These are phyloP conservation scores for Penicillium sp. DNA, from an alignment of 2,329 filamentous ascomycete genomes.

Conservation along the genomic window DNA sequence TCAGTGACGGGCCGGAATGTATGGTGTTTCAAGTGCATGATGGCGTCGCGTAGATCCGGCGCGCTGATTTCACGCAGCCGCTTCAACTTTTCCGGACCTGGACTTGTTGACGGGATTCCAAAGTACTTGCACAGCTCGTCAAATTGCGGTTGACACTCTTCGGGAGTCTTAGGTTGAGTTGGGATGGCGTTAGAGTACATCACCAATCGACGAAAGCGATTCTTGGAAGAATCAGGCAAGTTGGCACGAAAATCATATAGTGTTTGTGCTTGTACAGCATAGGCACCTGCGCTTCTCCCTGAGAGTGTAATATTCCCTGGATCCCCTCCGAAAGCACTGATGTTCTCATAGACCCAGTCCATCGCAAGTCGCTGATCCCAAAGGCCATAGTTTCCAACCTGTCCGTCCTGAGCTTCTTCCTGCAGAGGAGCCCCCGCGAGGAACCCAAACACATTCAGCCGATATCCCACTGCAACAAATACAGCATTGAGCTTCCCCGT, in stretches of 20 bases:
- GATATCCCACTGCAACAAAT: constrained; percentile 55
- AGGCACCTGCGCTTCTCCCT: constrained; percentile 52
- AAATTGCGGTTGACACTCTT: constrained; percentile 48
- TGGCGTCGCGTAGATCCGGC: constrained; percentile 39
- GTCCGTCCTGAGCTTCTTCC: constrained; percentile 30
- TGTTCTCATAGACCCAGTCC: constrained; percentile 58
- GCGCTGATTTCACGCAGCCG: constrained; percentile 38
- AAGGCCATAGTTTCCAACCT: constrained; percentile 48
- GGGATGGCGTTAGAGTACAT: constrained; percentile 55
- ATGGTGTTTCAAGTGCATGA: constrained; percentile 49
- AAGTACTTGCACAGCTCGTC: constrained; percentile 49
- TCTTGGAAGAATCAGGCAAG: constrained; percentile 30
- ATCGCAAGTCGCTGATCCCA: constrained; percentile 57
- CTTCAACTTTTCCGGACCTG: constrained; percentile 38
- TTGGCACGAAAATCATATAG: constrained; percentile 45
- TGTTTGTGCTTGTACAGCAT: constrained; percentile 40
- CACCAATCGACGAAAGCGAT: constrained; percentile 44
- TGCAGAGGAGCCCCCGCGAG: constrained; percentile 48
- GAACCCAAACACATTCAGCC: constrained; percentile 57
- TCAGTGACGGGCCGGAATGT: constrained; percentile 55
- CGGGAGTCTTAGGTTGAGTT: constrained; percentile 48
- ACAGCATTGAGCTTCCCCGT: constrained; percentile 42
- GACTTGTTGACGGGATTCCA: constrained; percentile 26
- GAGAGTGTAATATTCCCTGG: constrained; percentile 51
- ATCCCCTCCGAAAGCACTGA: constrained; percentile 54